Percentiles rank a stretch among this genome's conserved stretches.
phyloP scores from a whole-genome alignment of 495 filamentous ascomycete genomes.

The Endocarpon pusillum region DNA sequence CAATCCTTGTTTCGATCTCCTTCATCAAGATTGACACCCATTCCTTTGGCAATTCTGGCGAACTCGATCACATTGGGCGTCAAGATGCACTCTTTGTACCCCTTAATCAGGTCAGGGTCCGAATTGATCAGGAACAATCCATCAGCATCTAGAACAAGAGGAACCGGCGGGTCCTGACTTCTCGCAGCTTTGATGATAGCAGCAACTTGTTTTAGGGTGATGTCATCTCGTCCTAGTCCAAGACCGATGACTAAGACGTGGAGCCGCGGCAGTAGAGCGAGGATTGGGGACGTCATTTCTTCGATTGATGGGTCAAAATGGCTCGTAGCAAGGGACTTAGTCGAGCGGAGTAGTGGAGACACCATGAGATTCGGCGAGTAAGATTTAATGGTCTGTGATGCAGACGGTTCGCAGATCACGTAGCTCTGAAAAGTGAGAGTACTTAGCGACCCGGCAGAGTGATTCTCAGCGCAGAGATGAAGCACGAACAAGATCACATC shows the following conservation, averaged over 20 bases:
- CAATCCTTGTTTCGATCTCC: constrained; percentile 39
- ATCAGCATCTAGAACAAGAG: constrained; percentile 86
- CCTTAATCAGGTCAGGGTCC: constrained; percentile 58
- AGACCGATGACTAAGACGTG: constrained; percentile 92
- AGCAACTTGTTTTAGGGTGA: constrained; percentile 78
- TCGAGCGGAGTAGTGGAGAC: constrained; percentile 70
- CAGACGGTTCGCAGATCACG: constrained; percentile 85
- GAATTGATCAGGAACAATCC: constrained; percentile 62
- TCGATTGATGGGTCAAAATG: constrained; percentile 8
- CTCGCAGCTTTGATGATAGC: constrained; percentile 66
- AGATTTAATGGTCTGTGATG: constrained; percentile 80
- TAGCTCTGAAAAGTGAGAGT: constrained; percentile 70
- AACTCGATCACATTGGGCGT: constrained; percentile 96
- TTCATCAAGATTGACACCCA: constrained; percentile 42
- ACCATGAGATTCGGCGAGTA: constrained; percentile 99
- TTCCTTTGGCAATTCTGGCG: constrained; percentile 52
- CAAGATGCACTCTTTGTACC: constrained; percentile 70
- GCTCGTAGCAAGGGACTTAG: constrained; percentile 20
- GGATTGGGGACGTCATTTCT: constrained; percentile 48
- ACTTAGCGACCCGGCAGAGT: no score
- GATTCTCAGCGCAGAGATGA: constrained; percentile 3
- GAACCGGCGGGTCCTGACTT: constrained; percentile 38
- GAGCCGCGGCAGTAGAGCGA: constrained; percentile 65
- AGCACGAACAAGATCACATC: constrained; percentile 59
- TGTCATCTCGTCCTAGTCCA: constrained; percentile 70